A percentile compares a stretch with the other conserved stretches of the same genome.
Conservation (phyloP, 331 rosid genomes). For the Ulmus americana region DNA sequence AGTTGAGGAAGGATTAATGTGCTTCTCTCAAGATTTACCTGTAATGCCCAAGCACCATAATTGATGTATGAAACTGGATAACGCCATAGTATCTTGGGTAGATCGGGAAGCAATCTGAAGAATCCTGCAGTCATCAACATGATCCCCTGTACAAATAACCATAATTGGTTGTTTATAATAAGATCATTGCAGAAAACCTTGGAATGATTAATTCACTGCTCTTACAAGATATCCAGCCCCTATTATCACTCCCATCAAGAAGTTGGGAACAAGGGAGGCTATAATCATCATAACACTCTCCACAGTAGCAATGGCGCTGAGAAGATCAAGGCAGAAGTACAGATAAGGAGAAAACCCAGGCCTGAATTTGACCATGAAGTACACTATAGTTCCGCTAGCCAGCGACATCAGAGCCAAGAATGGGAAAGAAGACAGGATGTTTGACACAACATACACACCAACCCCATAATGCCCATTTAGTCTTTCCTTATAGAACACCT, state of each 20-base stretch:
- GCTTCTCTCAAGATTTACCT: constrained; percentile 37
- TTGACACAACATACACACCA: constrained; percentile 62
- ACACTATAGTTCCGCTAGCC: constrained; percentile 54
- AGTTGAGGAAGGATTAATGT: constrained; percentile 5
- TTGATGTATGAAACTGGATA: constrained; percentile 80
- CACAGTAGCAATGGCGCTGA: constrained; percentile 60
- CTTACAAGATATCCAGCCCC: constrained; percentile 89
- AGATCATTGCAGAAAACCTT: too few relatives aligned
- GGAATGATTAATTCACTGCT: too few relatives aligned
- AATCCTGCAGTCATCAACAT: constrained; percentile 92
- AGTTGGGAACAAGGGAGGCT: constrained; percentile 89
- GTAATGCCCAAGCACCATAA: constrained; percentile 78
- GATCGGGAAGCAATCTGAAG: constrained; percentile 60
- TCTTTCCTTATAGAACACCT: constrained; percentile 79
- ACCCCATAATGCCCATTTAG: constrained; percentile 73
- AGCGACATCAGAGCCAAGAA: constrained; percentile 64
- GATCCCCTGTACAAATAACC: constrained; percentile 48
- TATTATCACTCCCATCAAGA: constrained; percentile 71
- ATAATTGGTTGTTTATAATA: background rate
- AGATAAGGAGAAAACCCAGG: constrained; percentile 41
- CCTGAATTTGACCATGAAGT: constrained; percentile 68
- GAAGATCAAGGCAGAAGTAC: constrained; percentile 61
- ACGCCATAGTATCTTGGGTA: constrained; percentile 76
- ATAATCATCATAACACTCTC: constrained; percentile 93
- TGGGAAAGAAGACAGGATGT: constrained; percentile 82